These are phyloP conservation scores for Extremus antarcticus DNA, from an alignment of 495 filamentous ascomycete genomes.

Conservation along the genomic window DNA sequence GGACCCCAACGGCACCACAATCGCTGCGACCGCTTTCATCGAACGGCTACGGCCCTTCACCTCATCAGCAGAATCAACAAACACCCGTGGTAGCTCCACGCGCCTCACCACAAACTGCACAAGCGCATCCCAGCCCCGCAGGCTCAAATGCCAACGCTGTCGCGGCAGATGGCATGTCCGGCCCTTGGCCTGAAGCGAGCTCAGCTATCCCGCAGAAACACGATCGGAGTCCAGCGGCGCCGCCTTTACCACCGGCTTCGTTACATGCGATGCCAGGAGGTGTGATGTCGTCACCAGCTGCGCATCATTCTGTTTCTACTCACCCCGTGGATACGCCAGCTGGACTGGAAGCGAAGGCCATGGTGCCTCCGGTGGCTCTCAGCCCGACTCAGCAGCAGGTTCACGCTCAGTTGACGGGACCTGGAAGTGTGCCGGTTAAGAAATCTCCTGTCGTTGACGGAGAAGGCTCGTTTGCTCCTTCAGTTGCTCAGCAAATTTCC, in stretches of 20 bases:
- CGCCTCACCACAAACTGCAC: not conserved
- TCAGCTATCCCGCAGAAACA: constrained; percentile 16
- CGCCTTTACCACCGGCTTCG: not conserved
- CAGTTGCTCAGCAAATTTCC: too few species aligned
- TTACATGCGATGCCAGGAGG: not conserved
- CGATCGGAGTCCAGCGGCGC: constrained; percentile 5
- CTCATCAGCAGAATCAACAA: not conserved
- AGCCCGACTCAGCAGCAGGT: constrained; percentile 14
- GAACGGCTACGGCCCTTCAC: not conserved
- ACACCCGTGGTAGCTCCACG: not conserved
- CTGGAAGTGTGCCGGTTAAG: constrained; percentile 9
- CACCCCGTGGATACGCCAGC: not conserved
- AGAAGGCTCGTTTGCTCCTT: not conserved
- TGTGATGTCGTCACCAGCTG: not conserved
- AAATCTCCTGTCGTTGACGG: not conserved
- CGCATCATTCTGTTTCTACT: not conserved
- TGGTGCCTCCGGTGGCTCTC: not conserved
- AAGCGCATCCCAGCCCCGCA: not conserved
- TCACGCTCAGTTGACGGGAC: not conserved
- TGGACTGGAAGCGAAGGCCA: not conserved
- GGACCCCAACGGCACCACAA: not conserved
- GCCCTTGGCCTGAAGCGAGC: constrained; percentile 16
- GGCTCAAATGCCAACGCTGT: constrained; percentile 7
- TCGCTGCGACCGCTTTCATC: not conserved
- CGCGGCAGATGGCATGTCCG: constrained; percentile 17